Conservation (phyloP, 1,284 basidiomycete genomes). For the Malassezia slooffiae region DNA sequence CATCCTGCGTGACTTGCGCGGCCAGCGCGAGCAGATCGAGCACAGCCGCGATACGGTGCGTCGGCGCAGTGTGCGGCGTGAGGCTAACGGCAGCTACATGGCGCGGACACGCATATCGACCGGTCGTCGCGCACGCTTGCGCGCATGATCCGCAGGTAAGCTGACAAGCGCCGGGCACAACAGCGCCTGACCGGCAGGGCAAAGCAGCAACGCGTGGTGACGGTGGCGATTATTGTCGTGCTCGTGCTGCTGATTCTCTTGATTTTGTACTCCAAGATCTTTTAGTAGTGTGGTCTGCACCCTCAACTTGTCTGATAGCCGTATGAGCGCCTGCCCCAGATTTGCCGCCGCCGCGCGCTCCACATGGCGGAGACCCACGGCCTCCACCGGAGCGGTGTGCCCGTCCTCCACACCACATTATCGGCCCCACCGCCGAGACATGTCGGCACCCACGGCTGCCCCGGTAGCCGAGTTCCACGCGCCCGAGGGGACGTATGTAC, state of each 20-base stretch:
- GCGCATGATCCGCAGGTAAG: constrained; percentile 56
- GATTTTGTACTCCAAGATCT: constrained; percentile 44
- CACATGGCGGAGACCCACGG: neutral
- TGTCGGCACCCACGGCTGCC: neutral
- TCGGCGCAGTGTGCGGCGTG: too few relatives aligned
- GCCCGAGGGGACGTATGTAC: constrained; percentile 29
- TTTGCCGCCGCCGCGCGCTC: neutral
- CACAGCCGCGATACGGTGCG: constrained; percentile 76
- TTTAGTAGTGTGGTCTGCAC: constrained; percentile 1
- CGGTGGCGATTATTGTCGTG: constrained; percentile 37
- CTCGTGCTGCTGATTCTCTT: constrained; percentile 44
- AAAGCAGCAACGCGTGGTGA: constrained; percentile 43
- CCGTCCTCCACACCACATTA: neutral
- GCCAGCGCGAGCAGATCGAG: constrained; percentile 89
- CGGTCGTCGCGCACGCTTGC: constrained; percentile 54
- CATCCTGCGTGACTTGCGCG: constrained; percentile 72
- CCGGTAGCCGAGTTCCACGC: constrained; percentile 20
- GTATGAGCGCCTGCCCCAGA: too few relatives aligned
- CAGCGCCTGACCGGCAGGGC: constrained; percentile 32
- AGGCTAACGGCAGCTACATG: constrained; percentile 48
- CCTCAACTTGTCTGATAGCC: too few relatives aligned
- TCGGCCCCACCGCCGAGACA: neutral
- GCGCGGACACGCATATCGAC: constrained; percentile 55
- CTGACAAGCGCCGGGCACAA: constrained; percentile 1
- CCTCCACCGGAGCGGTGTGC: neutral